A percentile compares a stretch with the other conserved stretches of the same genome.
phyloP scores from a whole-genome alignment of 768 basidiomycete genomes.

The Naematelia encephala region DNA sequence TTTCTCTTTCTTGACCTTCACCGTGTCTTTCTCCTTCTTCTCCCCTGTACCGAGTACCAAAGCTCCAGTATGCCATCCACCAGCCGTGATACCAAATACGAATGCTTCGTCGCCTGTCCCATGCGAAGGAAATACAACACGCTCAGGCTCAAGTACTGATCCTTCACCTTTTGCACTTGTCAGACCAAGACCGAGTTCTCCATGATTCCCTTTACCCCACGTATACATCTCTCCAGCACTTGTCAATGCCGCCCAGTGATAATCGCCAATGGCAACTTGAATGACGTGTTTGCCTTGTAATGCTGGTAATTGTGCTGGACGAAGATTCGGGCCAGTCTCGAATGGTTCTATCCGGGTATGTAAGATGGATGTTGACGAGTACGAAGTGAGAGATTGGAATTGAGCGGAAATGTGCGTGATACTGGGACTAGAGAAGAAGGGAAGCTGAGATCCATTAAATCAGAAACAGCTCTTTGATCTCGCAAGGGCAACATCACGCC shows the following conservation, averaged over 20 bases:
- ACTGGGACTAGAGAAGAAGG: constrained; percentile 28
- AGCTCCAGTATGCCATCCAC: constrained; percentile 90
- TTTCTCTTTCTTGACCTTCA: background rate
- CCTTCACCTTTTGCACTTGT: constrained; percentile 55
- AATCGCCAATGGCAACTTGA: constrained; percentile 85
- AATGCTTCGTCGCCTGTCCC: constrained; percentile 52
- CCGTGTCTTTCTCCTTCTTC: background rate
- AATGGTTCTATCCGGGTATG: background rate
- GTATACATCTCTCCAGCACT: constrained; percentile 70
- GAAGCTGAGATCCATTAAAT: constrained; percentile 11
- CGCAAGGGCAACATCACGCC: background rate
- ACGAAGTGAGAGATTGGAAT: constrained; percentile 70
- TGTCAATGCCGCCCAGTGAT: constrained; percentile 84
- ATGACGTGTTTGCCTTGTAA: constrained; percentile 77
- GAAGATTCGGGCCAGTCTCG: constrained; percentile 27
- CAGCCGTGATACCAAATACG: constrained; percentile 74
- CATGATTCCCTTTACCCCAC: constrained; percentile 72
- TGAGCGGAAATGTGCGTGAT: constrained; percentile 73
- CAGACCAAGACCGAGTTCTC: constrained; percentile 78
- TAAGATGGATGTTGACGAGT: constrained; percentile 29
- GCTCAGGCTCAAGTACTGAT: constrained; percentile 50
- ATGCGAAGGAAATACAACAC: constrained; percentile 44
- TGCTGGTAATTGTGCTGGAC: constrained; percentile 64
- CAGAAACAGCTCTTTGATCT: background rate
- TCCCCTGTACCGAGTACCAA: constrained; percentile 62